Base-by-base conservation (phyloP, 805 yeast species). In the Saccharomycopsis javanensis region DNA sequence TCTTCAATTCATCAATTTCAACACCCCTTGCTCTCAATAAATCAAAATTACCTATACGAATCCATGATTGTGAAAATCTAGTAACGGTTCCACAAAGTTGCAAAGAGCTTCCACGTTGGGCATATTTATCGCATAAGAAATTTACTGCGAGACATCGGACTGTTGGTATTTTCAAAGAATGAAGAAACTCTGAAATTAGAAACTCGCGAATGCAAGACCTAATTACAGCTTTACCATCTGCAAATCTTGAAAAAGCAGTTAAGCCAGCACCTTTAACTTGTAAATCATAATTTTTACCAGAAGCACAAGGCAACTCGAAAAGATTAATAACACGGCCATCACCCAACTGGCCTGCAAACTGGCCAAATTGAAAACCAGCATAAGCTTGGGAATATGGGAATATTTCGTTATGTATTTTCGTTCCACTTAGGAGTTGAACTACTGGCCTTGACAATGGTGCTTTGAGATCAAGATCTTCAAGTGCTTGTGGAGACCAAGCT, bases 351-450 rank as follows among this genome's bases (percentile, higher is more conserved):
- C 98, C 98, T 0, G 97, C 97, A 80, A 92, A 92, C 62, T 80
- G 81, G 2, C 99, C 98, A 73, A 94, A 92, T 67, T 92, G 99
- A 77, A 85, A 89, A 0, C 99, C 99, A 1, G 98, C 96, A 69
- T 92, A 92, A 0, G 92, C 88, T 68, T 86, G 91, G 11, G 97
- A 81, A 69, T 86, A 92, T 0, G 99, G 98, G 63, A 80, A 81
- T 0, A 86, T 77, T 5, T 67, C 65, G 7, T 66, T 66, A 37
- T 69, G 64, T 1, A 78, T 62, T n/a, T 70, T 64, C 42, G 79
- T 73, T 1, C 97, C 97, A 57, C 83, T 75, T 3, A 86, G 80
- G 1, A 87, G 69, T 75, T 76, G 62, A 79, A 83, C 6, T 70
- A 72, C 1, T 97, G 97, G 57, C 83, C 75, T 3, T 86, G 80